Evolutionary conservation across 768 basidiomycete species (phyloP).

Genomic region (Pisolithus marmoratus): DNA sequence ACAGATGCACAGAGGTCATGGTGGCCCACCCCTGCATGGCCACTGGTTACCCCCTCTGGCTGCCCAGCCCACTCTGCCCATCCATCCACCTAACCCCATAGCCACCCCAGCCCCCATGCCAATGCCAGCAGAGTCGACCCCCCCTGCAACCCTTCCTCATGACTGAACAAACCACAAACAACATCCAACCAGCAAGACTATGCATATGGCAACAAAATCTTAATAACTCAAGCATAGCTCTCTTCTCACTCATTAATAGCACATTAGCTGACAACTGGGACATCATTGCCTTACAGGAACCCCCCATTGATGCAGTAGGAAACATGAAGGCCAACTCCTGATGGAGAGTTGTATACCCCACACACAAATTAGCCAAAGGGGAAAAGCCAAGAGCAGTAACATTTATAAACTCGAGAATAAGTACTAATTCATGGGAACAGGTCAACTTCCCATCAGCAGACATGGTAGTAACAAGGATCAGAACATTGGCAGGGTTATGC

Average conservation of each 20-base stretch:
- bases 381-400: constrained; percentile 10
- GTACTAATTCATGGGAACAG: constrained; percentile 18
- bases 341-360: background rate
- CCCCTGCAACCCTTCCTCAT: too few species aligned
- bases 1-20: too few species aligned
- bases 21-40: too few species aligned
- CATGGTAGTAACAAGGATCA: constrained; percentile 24
- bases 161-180: too few species aligned
- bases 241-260: constrained; percentile 12
- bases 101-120: background rate
- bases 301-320: background rate
- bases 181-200: too few species aligned
- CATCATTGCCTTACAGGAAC: constrained; percentile 4
- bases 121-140: too few species aligned
- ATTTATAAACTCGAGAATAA: constrained; percentile 13
- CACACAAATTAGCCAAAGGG: background rate
- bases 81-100: too few species aligned
- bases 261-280: constrained; percentile 16
- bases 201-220: too few species aligned
- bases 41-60: too few species aligned
- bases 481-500: constrained; percentile 10
- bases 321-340: background rate
- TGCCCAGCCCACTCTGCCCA: too few species aligned
- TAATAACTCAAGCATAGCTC: too few species aligned
- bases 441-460: constrained; percentile 21